Percentiles rank a stretch among this genome's conserved stretches.
phyloP scores from a whole-genome alignment of 768 basidiomycete species.

The Tricholoma saponaceum region DNA sequence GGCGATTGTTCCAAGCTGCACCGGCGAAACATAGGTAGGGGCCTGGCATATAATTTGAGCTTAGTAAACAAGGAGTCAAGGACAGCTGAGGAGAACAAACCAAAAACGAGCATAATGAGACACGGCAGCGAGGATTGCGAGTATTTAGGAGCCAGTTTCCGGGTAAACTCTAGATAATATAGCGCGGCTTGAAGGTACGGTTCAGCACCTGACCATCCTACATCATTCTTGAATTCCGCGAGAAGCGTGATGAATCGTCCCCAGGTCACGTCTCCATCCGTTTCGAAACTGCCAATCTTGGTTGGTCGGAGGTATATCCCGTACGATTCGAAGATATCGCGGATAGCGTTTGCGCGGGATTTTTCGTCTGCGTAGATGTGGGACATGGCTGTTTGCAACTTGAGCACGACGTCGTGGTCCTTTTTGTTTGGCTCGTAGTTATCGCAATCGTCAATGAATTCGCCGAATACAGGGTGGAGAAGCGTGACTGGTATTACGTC shows the following conservation, averaged over 20 bases:
- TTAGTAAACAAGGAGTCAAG: too few relatives aligned
- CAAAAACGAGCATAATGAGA: not conserved
- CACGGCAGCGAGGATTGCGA: not conserved
- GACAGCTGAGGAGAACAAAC: not conserved
- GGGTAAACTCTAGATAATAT: not conserved
- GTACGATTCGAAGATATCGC: not conserved
- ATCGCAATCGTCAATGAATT: not conserved
- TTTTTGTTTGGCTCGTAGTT: not conserved
- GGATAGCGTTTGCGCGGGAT: not conserved
- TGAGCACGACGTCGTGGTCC: not conserved
- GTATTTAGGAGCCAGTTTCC: not conserved
- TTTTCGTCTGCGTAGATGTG: not conserved
- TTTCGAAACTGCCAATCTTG: not conserved
- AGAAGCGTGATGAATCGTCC: not conserved
- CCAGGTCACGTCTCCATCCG: not conserved
- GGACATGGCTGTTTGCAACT: not conserved
- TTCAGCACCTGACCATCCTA: not conserved
- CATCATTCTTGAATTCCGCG: not conserved
- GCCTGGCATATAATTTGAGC: too few relatives aligned
- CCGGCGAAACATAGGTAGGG: not conserved
- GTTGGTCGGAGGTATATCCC: not conserved
- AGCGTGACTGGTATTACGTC: constrained; percentile 1
- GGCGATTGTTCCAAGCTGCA: not conserved
- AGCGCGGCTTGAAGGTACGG: not conserved
- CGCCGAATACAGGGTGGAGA: not conserved